Percentiles rank a stretch among this genome's conserved stretches.
phyloP scores from a whole-genome alignment of 2,329 filamentous ascomycete genomes.

The Aspergillus ochraceoroseus region DNA sequence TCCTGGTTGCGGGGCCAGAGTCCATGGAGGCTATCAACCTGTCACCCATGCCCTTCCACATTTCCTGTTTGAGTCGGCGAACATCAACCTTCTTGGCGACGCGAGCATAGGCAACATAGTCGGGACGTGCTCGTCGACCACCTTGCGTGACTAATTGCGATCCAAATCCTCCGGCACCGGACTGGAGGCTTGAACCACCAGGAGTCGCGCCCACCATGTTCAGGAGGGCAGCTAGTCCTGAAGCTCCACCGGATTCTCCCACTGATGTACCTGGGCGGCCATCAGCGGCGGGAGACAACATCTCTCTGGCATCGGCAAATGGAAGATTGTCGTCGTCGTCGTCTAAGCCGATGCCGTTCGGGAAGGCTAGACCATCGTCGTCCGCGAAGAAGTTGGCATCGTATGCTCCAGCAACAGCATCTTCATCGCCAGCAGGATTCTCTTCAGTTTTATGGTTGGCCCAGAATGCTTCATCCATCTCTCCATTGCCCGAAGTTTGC shows the following conservation, averaged over 20 bases:
- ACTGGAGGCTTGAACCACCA: conserved; percentile 35
- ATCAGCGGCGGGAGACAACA: conserved; percentile 42
- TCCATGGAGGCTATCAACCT: conserved; percentile 36
- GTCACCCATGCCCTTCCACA: conserved; percentile 59
- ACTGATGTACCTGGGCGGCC: conserved; percentile 30
- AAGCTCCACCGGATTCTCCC: conserved; percentile 33
- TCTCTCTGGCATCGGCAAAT: conserved; percentile 49
- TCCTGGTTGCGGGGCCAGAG: conserved; percentile 26
- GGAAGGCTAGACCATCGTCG: conserved; percentile 55
- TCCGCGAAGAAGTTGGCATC: conserved; percentile 93
- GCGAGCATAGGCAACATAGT: conserved; percentile 62
- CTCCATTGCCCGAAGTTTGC: conserved; percentile 59
- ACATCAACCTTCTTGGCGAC: conserved; percentile 65
- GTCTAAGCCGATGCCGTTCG: conserved; percentile 43
- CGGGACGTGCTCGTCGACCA: conserved; percentile 53
- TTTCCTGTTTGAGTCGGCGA: conserved; percentile 58
- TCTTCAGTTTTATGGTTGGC: conserved; percentile 59
- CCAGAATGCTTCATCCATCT: conserved; percentile 96
- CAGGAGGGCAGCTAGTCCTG: conserved; percentile 38
- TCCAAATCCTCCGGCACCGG: conserved; percentile 53
- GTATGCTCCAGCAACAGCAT: conserved; percentile 69
- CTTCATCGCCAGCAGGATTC: conserved; percentile 49
- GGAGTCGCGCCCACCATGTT: conserved; percentile 40
- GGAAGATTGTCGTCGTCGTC: conserved; percentile 48
- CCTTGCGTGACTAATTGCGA: conserved; percentile 60